These are phyloP conservation scores for Domatiomyces globalis DNA, from an alignment of 2,329 filamentous ascomycete genomes.

Conservation along the genomic window DNA sequence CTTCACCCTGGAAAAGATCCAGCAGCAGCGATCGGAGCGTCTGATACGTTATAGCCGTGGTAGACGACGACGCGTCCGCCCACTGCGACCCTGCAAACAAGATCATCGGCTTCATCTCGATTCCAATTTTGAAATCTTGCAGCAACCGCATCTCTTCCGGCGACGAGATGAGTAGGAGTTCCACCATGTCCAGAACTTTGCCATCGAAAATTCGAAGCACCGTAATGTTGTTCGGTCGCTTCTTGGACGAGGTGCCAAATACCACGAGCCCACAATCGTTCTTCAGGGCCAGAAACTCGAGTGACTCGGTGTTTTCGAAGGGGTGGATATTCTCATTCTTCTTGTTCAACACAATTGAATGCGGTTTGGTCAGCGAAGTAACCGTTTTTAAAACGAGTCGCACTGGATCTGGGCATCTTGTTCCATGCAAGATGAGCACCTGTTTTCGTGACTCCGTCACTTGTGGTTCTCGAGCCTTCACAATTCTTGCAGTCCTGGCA, in stretches of 20 bases:
- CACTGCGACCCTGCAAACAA: conserved; percentile 82
- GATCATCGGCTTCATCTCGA: conserved; percentile 79
- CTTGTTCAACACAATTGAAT: conserved; percentile 85
- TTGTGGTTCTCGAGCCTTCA: conserved; percentile 87
- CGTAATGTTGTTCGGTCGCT: conserved; percentile 82
- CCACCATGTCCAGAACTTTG: conserved; percentile 88
- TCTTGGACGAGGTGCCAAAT: conserved; percentile 79
- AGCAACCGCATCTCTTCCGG: conserved; percentile 42
- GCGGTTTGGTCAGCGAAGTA: conserved; percentile 66
- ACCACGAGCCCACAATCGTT: conserved; percentile 81
- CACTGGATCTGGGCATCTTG: conserved; percentile 66
- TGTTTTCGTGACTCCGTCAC: conserved; percentile 78
- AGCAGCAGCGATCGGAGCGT: conserved; percentile 74
- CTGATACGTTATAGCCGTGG: conserved; percentile 52
- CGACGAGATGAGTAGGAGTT: conserved; percentile 67
- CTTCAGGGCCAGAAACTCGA: conserved; percentile 93
- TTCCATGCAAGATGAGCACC: conserved; percentile 78
- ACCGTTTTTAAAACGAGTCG: conserved; percentile 77
- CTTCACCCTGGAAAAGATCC: conserved; percentile 81
- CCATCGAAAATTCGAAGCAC: conserved; percentile 68
- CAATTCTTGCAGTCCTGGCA: conserved; percentile 84
- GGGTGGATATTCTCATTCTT: conserved; percentile 84
- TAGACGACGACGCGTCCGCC: conserved; percentile 55
- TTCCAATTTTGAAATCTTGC: conserved; percentile 51
- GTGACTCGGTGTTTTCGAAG: conserved; percentile 73